Conservation (phyloP, 1,284 basidiomycete species). For the Naganishia albida region DNA sequence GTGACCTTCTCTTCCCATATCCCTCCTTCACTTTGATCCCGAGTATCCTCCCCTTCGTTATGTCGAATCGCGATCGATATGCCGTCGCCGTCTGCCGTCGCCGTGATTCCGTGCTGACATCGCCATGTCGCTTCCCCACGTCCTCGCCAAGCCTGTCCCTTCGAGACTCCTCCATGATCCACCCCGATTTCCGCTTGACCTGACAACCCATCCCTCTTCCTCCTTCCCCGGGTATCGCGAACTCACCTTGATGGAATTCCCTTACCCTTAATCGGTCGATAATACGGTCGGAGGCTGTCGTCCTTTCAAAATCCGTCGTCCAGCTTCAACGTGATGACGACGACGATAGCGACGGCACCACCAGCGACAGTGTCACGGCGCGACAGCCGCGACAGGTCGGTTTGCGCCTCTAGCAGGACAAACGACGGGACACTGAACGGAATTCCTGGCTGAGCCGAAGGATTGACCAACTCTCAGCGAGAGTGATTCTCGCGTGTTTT, state of each 20-base stretch:
- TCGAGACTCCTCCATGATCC: background rate
- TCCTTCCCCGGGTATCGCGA: background rate
- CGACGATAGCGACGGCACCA: slow-evolving; percentile 9
- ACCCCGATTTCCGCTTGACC: slow-evolving; percentile 1
- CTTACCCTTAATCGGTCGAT: slow-evolving; percentile 28
- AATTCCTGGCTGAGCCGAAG: no score
- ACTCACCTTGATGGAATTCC: slow-evolving; percentile 30
- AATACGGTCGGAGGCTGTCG: slow-evolving; percentile 21
- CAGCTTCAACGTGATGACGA: background rate
- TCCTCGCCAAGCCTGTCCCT: background rate
- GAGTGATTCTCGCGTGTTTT: no score
- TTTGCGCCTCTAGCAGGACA: background rate
- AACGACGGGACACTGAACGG: no score
- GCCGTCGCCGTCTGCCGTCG: background rate
- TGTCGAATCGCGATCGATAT: background rate
- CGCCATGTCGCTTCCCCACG: background rate
- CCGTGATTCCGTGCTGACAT: background rate
- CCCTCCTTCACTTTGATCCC: no score
- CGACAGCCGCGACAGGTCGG: slow-evolving; percentile 6
- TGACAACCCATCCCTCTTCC: slow-evolving; percentile 3
- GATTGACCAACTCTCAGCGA: no score
- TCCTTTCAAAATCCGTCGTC: background rate
- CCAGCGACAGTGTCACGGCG: slow-evolving; percentile 5
- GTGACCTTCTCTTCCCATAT: no score
- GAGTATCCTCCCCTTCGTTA: no score